Evolutionary conservation across 441 rosid genomes (phyloP).

Genomic region (Corymbia calophylla): DNA sequence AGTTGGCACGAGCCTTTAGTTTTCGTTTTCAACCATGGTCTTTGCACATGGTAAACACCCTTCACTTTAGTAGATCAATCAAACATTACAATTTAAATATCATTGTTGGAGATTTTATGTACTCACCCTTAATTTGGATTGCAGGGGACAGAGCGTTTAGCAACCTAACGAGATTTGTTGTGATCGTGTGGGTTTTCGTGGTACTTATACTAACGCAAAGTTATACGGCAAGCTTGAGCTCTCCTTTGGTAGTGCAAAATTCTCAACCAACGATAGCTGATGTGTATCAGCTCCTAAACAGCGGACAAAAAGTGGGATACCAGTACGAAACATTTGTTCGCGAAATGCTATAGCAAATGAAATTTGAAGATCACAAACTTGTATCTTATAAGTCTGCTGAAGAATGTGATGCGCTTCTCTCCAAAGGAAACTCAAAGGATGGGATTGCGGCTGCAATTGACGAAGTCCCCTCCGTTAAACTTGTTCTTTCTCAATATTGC

Average conservation of each 20-base stretch:
- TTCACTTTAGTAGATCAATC: neutral
- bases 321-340: constrained; percentile 32
- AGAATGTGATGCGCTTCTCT: constrained; percentile 30
- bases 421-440: constrained; percentile 35
- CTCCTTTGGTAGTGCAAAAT: constrained; percentile 14
- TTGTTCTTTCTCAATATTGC: constrained; percentile 38
- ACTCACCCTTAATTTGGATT: neutral
- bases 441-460: constrained; percentile 62
- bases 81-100: neutral
- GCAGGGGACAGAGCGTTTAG: constrained; percentile 52
- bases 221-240: constrained; percentile 52
- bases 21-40: constrained; percentile 68
- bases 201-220: constrained; percentile 51
- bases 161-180: constrained; percentile 36
- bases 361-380: constrained; percentile 30
- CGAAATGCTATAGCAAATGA: constrained; percentile 16
- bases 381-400: constrained; percentile 16
- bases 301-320: constrained; percentile 40
- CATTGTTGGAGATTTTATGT: neutral
- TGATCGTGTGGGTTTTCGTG: constrained; percentile 51
- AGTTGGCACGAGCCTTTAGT: constrained; percentile 51
- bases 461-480: constrained; percentile 32
- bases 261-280: constrained; percentile 11
- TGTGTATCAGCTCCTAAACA: constrained; percentile 25
- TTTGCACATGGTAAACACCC: constrained; percentile 42